phyloP scores from a whole-genome alignment of 805 yeast species.

The Spathaspora boniae region DNA sequence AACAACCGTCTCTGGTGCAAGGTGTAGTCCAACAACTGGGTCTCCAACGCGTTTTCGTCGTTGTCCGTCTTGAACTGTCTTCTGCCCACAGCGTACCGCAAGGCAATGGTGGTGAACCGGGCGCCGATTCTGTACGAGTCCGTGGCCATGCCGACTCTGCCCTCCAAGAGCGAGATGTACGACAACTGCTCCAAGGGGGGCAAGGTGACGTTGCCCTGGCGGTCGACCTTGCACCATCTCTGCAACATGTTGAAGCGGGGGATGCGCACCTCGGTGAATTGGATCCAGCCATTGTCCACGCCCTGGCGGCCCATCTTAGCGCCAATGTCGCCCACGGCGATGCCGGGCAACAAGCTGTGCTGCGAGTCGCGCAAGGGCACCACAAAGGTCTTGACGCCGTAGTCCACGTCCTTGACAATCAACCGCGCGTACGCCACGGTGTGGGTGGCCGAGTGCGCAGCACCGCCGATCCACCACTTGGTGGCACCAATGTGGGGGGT shows the following conservation, averaged over 20 bases:
- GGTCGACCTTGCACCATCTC: constrained; percentile 67
- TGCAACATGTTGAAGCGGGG: constrained; percentile 82
- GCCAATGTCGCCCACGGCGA: constrained; percentile 88
- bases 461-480: constrained; percentile 99
- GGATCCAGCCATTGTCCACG: constrained; percentile 96
- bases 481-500: constrained; percentile 93
- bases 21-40: constrained; percentile 80
- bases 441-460: constrained; percentile 92
- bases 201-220: constrained; percentile 65
- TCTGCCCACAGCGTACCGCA: constrained; percentile 86
- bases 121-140: constrained; percentile 82
- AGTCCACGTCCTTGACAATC: constrained; percentile 75
- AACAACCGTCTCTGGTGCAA: constrained; percentile 84
- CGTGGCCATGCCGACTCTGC: constrained; percentile 85
- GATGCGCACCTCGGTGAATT: constrained; percentile 76
- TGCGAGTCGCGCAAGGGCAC: constrained; percentile 81
- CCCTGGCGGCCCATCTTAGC: constrained; percentile 96
- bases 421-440: constrained; percentile 81
- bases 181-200: constrained; percentile 89
- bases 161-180: constrained; percentile 82
- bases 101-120: constrained; percentile 77
- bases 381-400: constrained; percentile 89
- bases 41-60: constrained; percentile 45
- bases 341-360: constrained; percentile 74
- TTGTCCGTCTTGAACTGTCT: constrained; percentile 65